Conservation (phyloP, 1,284 basidiomycete species). For the Sporisorium iseilematis-ciliati region DNA sequence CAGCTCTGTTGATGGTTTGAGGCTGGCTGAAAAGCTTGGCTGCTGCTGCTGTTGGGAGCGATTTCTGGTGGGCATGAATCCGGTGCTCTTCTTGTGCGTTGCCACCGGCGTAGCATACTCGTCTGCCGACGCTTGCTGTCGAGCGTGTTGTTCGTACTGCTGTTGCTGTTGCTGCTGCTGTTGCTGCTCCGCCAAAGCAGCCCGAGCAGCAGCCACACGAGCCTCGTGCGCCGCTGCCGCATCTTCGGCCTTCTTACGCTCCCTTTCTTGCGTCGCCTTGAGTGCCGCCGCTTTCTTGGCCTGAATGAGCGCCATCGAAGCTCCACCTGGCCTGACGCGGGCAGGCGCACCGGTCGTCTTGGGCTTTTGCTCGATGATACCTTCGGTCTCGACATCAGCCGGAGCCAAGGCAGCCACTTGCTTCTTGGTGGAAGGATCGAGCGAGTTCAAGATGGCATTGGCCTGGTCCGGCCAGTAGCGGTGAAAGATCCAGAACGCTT, state of each 20-base stretch:
- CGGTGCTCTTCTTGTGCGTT: slow-evolving; percentile 16
- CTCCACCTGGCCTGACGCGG: slow-evolving; percentile 40
- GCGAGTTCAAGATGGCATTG: slow-evolving; percentile 75
- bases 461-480: slow-evolving; percentile 81
- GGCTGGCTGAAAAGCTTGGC: neutral
- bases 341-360: slow-evolving; percentile 27
- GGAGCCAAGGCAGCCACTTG: slow-evolving; percentile 80
- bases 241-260: slow-evolving; percentile 46
- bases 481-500: slow-evolving; percentile 85
- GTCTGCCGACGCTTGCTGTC: slow-evolving; percentile 8
- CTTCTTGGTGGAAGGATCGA: slow-evolving; percentile 81
- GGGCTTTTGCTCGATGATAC: slow-evolving; percentile 32
- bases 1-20: slow-evolving; percentile 26
- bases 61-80: slow-evolving; percentile 42
- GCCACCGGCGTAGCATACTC: slow-evolving; percentile 36
- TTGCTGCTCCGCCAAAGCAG: slow-evolving; percentile 22
- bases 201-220: slow-evolving; percentile 29
- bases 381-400: slow-evolving; percentile 26
- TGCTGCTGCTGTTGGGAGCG: slow-evolving; percentile 22
- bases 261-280: slow-evolving; percentile 51
- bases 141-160: slow-evolving; percentile 2
- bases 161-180: slow-evolving; percentile 24
- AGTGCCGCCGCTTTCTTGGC: slow-evolving; percentile 64
- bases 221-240: slow-evolving; percentile 50
- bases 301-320: slow-evolving; percentile 62